Evolutionary conservation across 1,284 basidiomycete genomes (phyloP), one percentile per base, ranked within the genome.

Genomic region (Psilocybe mexicana): DNA sequence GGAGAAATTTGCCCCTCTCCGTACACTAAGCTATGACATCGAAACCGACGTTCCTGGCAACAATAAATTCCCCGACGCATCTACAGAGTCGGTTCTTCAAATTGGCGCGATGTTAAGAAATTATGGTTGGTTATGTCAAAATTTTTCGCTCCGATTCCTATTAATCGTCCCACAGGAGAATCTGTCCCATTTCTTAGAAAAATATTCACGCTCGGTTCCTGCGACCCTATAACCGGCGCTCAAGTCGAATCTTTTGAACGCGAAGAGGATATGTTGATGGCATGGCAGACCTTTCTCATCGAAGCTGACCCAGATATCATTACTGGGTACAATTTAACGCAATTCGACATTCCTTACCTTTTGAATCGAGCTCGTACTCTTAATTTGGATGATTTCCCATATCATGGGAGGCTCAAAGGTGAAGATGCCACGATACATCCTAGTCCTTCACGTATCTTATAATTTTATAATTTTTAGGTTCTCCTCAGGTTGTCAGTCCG

Each of bases 61-160:
- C 24, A 24, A 30, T 7, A n/a, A 28, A 24, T 95, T 95, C 67
- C 91, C 93, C 0, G 90, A 94, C 70, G 79, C 93, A 2, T 75
- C 85, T 6, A 73, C 81, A 30, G 93, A 96, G 68, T 90, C 92
- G 0, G 91, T 96, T 61, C 93, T 95, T 65, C 94, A 96, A 67
- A 95, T 96, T 55, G 93, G 93, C 2, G 93, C 91, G 67, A 94
- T 95, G 92, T 92, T 96, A 1, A 93, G 92, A 12, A 78, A 85
- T 1, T 92, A 95, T 79, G 92, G 93, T 90, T 60, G 6, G 14
- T 42, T 33, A 14, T 26, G 10, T 5, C 30, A 11, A 33, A 3
- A 40, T 18, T 18, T 18, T 6, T 30, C 12, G 5, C 26, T 28
- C 30, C 46, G 25, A n/a, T 43, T 51, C 2, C 43, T 38, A 43